phyloP scores from a whole-genome alignment of 768 basidiomycete genomes.

The Leccinum longicurvipes region DNA sequence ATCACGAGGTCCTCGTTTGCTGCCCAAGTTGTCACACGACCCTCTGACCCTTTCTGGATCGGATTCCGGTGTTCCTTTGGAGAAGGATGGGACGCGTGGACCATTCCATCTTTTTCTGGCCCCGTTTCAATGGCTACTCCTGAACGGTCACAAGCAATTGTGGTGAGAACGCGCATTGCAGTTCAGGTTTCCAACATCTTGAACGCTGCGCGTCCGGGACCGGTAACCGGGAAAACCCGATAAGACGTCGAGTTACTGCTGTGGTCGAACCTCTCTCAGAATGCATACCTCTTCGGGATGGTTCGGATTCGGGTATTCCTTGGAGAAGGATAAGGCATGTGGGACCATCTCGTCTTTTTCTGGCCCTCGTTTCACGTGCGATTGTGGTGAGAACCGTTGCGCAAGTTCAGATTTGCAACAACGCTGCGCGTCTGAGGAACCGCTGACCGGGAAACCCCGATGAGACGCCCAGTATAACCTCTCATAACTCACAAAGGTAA shows the following conservation, averaged over 20 bases:
- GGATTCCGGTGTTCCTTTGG: not conserved
- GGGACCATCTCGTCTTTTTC: too few relatives aligned
- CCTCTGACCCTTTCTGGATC: constrained; percentile 11
- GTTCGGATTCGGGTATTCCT: too few relatives aligned
- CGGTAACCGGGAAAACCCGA: not conserved
- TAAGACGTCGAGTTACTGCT: not conserved
- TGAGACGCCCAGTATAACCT: too few relatives aligned
- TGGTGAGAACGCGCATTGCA: not conserved
- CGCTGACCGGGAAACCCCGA: too few relatives aligned
- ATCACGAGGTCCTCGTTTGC: constrained; percentile 2
- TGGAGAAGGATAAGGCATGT: too few relatives aligned
- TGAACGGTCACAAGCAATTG: not conserved
- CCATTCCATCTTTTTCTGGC: not conserved
- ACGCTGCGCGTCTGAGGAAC: too few relatives aligned
- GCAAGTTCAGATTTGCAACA: too few relatives aligned
- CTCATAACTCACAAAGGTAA: too few relatives aligned
- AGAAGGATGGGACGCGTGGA: not conserved
- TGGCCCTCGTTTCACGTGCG: too few relatives aligned
- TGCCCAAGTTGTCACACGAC: constrained; percentile 16
- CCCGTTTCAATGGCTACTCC: constrained; percentile 1
- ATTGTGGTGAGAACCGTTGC: too few relatives aligned
- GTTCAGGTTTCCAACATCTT: not conserved
- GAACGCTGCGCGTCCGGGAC: not conserved
- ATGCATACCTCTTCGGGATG: too few relatives aligned
- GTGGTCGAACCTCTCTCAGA: not conserved